Conservation (phyloP, 2,329 filamentous ascomycete genomes). For the Pseudogymnoascus sp. region DNA sequence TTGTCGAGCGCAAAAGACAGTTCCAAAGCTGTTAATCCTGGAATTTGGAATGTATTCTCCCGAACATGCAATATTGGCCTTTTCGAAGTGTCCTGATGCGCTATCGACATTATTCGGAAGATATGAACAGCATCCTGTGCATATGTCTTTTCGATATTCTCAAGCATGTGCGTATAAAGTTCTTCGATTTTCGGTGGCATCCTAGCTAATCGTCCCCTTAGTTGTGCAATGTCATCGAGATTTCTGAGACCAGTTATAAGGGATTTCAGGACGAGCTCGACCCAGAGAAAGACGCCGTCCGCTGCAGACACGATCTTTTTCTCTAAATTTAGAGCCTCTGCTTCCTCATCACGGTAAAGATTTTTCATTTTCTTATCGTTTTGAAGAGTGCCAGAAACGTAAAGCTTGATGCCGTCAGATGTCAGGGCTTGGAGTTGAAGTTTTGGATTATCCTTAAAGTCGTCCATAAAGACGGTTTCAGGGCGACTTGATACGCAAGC, state of each 20-base stretch:
- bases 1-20: neutral
- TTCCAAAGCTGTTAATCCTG: neutral
- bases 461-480: neutral
- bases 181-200: neutral
- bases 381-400: neutral
- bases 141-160: neutral
- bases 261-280: neutral
- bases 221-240: neutral
- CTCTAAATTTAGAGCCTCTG: neutral
- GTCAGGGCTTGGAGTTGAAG: neutral
- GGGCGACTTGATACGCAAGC: neutral
- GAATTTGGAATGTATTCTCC: neutral
- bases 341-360: neutral
- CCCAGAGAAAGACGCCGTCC: neutral
- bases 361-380: neutral
- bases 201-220: neutral
- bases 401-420: neutral
- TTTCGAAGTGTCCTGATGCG: neutral
- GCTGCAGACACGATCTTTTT: neutral
- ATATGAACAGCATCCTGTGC: neutral
- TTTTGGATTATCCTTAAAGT: neutral
- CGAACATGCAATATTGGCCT: neutral
- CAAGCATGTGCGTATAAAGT: neutral
- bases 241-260: neutral
- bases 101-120: neutral